Percentiles rank a stretch among this genome's conserved stretches.
Conservation (phyloP, 2,329 filamentous ascomycete species). For the Thielaviopsis euricoi region DNA sequence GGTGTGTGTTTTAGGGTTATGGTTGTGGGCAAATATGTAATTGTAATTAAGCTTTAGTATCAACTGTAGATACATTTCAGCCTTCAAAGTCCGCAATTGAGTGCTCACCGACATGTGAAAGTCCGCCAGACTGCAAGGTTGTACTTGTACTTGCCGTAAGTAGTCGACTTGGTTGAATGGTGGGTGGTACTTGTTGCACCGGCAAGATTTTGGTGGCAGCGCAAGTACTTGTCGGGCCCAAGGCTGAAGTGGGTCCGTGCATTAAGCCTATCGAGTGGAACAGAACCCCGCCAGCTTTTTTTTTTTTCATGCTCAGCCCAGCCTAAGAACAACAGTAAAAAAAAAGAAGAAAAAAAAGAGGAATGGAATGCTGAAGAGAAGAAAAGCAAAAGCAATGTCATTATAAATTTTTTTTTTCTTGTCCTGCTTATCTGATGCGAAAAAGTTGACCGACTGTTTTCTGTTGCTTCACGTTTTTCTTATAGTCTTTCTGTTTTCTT, state of each 20-base stretch:
- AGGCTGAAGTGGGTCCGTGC: slow-evolving; percentile 7
- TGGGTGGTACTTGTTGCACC: no score
- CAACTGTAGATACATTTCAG: background rate
- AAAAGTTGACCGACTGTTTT: background rate
- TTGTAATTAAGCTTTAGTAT: background rate
- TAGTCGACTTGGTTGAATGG: background rate
- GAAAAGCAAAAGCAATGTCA: background rate
- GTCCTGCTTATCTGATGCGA: no score
- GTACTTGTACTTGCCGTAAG: no score
- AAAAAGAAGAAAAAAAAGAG: background rate
- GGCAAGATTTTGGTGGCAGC: no score
- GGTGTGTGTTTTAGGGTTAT: background rate
- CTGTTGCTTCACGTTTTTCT: background rate
- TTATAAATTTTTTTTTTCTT: background rate
- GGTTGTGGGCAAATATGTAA: background rate
- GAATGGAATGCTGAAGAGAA: background rate
- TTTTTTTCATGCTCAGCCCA: background rate
- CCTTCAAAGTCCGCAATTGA: background rate
- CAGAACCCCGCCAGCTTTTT: slow-evolving; percentile 1
- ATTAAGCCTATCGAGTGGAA: background rate
- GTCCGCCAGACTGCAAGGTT: no score
- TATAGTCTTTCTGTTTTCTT: background rate
- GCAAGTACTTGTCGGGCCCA: background rate
- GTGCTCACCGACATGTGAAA: background rate
- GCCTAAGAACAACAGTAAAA: no score